phyloP scores from a whole-genome alignment of 441 rosid genomes.

The Geranium incanum region DNA sequence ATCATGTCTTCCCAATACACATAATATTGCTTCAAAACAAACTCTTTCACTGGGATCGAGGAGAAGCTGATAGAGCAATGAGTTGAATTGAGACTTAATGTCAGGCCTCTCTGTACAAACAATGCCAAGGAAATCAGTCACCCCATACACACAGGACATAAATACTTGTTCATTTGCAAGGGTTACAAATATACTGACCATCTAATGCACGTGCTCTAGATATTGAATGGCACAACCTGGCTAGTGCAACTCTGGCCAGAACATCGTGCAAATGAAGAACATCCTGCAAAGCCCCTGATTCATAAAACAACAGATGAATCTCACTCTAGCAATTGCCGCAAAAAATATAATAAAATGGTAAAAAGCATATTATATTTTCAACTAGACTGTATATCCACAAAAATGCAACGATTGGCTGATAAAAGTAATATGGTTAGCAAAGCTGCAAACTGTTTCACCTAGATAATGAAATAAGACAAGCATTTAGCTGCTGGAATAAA shows the following conservation, averaged over 20 bases:
- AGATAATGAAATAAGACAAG: neutral
- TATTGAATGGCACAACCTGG: constrained; percentile 84
- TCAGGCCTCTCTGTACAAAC: constrained; percentile 72
- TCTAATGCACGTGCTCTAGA: constrained; percentile 91
- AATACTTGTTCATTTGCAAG: constrained; percentile 9
- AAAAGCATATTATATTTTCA: no score
- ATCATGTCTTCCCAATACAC: constrained; percentile 80
- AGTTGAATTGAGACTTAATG: constrained; percentile 85
- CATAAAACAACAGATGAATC: constrained; percentile 22
- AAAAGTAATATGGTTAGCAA: neutral
- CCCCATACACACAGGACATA: constrained; percentile 20
- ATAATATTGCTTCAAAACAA: constrained; percentile 92
- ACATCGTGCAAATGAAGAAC: constrained; percentile 99
- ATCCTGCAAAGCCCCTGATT: constrained; percentile 95
- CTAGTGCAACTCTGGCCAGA: constrained; percentile 94
- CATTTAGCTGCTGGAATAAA: neutral
- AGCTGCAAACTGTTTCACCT: neutral
- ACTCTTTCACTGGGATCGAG: constrained; percentile 99
- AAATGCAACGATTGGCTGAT: neutral
- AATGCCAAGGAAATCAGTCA: constrained; percentile 21
- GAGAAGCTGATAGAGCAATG: constrained; percentile 88
- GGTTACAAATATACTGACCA: constrained; percentile 42
- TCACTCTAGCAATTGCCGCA: constrained; percentile 17
- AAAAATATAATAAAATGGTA: neutral
- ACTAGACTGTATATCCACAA: neutral